phyloP scores from a whole-genome alignment of 495 filamentous ascomycete genomes.

The Neurospora sp. region DNA sequence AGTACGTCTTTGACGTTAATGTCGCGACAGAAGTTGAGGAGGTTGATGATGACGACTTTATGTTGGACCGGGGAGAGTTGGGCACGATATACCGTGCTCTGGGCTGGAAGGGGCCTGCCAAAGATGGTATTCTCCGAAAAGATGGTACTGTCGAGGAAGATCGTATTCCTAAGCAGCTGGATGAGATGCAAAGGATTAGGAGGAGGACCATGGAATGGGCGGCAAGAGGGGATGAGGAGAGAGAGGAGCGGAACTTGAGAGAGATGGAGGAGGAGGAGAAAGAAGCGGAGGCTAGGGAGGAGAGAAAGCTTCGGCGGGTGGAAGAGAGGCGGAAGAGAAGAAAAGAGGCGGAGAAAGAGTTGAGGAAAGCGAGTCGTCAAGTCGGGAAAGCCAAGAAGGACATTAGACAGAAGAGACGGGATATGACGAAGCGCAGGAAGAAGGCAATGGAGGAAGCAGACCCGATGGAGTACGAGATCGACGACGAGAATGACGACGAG shows the following conservation, averaged over 20 bases:
- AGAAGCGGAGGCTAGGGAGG: too few species aligned
- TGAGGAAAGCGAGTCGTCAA: too few species aligned
- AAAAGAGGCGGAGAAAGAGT: too few species aligned
- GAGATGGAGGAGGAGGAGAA: not conserved
- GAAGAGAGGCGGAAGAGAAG: too few species aligned
- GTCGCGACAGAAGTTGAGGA: not conserved
- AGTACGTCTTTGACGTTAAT: not conserved
- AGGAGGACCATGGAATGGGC: not conserved
- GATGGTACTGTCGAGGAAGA: not conserved
- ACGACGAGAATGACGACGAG: too few species aligned
- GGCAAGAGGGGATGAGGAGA: not conserved
- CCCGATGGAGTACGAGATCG: too few species aligned
- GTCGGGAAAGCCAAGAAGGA: too few species aligned
- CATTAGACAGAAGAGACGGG: not conserved
- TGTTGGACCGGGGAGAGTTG: not conserved
- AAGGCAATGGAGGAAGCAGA: too few species aligned
- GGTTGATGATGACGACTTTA: not conserved
- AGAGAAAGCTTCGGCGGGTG: too few species aligned
- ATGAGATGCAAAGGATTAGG: not conserved
- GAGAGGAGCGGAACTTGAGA: not conserved
- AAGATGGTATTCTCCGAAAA: too few species aligned
- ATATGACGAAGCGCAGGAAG: too few species aligned
- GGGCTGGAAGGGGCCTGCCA: not conserved
- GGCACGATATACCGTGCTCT: not conserved
- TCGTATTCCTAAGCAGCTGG: not conserved